Conservation (phyloP, 2,329 filamentous ascomycete species). For the Fusarium goolgardi region DNA sequence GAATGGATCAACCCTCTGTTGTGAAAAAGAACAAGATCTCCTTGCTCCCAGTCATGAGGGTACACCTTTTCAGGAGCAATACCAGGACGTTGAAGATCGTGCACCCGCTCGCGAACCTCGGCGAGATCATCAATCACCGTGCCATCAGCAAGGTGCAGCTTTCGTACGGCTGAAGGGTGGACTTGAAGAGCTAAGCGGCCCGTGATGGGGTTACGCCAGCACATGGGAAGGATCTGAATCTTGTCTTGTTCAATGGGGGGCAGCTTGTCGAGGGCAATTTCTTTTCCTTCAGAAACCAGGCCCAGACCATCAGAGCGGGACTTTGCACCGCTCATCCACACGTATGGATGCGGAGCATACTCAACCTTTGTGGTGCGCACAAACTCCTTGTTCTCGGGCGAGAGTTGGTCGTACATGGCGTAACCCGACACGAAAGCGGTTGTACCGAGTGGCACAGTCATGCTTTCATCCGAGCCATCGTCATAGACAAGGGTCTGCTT, state of each 20-base stretch:
- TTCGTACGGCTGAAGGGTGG: conserved; percentile 77
- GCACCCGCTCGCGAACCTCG: conserved; percentile 73
- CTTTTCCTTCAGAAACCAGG: conserved; percentile 73
- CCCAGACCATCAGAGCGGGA: conserved; percentile 77
- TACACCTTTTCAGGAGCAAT: conserved; percentile 77
- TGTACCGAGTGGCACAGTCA: conserved; percentile 77
- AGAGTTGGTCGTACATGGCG: conserved; percentile 75
- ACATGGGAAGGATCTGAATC: conserved; percentile 79
- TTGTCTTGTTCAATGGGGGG: conserved; percentile 73
- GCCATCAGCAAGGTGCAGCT: conserved; percentile 74
- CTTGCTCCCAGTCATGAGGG: conserved; percentile 80
- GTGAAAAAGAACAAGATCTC: conserved; percentile 82
- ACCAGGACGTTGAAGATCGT: conserved; percentile 76
- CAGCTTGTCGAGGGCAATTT: conserved; percentile 69
- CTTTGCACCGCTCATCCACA: conserved; percentile 80
- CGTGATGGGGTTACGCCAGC: conserved; percentile 80
- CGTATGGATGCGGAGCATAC: conserved; percentile 82
- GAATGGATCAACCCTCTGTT: conserved; percentile 80
- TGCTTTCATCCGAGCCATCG: conserved; percentile 73
- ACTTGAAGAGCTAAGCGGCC: conserved; percentile 77
- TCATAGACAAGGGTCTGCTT: conserved; percentile 78
- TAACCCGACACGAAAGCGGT: conserved; percentile 81
- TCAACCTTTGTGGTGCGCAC: conserved; percentile 74
- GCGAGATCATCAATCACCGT: conserved; percentile 75
- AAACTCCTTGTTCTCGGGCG: conserved; percentile 73